phyloP scores from a whole-genome alignment of 305 asterid genomes.

The Fraxinus floribunda region DNA sequence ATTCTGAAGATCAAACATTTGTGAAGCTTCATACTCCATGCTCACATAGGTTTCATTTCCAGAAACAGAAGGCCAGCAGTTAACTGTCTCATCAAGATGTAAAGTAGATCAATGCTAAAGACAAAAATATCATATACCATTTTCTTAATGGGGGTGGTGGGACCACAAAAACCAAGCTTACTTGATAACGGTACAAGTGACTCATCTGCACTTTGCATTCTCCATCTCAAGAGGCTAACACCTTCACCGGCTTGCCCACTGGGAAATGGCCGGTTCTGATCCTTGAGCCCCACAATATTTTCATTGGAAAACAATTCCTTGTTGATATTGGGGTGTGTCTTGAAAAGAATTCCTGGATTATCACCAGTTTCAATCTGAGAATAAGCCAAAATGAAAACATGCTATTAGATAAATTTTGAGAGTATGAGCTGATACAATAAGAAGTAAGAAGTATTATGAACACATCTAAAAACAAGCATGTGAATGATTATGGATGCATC shows the following conservation, averaged over 20 bases:
- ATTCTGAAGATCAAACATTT: slow-evolving; percentile 68
- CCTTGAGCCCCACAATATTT: slow-evolving; percentile 75
- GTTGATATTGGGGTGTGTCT: slow-evolving; percentile 87
- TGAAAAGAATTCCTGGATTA: slow-evolving; percentile 60
- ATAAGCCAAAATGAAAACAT: not conserved
- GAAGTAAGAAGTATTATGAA: not conserved
- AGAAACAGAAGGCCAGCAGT: slow-evolving; percentile 88
- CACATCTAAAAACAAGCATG: not conserved
- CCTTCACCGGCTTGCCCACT: slow-evolving; percentile 74
- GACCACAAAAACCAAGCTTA: slow-evolving; percentile 36
- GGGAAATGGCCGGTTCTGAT: slow-evolving; percentile 74
- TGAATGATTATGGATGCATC: not conserved
- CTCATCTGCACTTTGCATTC: slow-evolving; percentile 86
- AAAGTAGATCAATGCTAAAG: not conserved
- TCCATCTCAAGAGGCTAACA: slow-evolving; percentile 74
- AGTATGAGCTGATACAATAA: not conserved
- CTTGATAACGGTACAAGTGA: slow-evolving; percentile 80
- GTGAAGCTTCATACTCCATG: slow-evolving; percentile 71
- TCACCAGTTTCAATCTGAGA: slow-evolving; percentile 78
- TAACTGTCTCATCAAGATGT: slow-evolving; percentile 43
- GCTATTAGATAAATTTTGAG: slow-evolving; percentile 1
- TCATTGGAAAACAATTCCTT: slow-evolving; percentile 71
- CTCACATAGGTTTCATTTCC: slow-evolving; percentile 70
- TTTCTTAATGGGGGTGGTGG: not conserved
- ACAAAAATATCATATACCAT: not conserved